Evolutionary conservation across 1,284 basidiomycete species (phyloP).

Genomic region (Ustilago sp.): DNA sequence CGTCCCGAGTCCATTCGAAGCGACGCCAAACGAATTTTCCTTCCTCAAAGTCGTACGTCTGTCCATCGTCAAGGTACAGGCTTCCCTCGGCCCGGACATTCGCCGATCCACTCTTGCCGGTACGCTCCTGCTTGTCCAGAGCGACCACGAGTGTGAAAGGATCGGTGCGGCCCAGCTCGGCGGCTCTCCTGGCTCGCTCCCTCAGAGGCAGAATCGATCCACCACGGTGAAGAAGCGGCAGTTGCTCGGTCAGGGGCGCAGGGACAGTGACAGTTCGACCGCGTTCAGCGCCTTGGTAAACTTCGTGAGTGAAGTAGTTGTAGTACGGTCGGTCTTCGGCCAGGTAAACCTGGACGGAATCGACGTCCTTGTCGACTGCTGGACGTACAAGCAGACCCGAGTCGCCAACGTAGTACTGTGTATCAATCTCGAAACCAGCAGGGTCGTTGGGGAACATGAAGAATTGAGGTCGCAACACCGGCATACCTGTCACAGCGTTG

Average conservation of each 20-base stretch:
- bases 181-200: constrained; percentile 85
- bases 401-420: constrained; percentile 91
- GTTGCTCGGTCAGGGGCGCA: constrained; percentile 72
- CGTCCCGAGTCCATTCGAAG: constrained; percentile 48
- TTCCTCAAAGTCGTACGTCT: constrained; percentile 80
- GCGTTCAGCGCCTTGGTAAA: constrained; percentile 76
- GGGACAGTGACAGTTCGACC: constrained; percentile 78
- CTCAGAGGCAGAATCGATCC: constrained; percentile 89
- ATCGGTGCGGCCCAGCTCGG: constrained; percentile 87
- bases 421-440: constrained; percentile 86
- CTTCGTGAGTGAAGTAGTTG: constrained; percentile 79
- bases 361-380: constrained; percentile 81
- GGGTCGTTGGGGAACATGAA: constrained; percentile 89
- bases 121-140: constrained; percentile 73
- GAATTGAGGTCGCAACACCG: constrained; percentile 79
- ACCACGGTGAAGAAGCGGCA: constrained; percentile 91
- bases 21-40: constrained; percentile 80
- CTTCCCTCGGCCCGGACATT: constrained; percentile 77
- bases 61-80: constrained; percentile 95
- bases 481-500: constrained; percentile 59
- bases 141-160: constrained; percentile 93
- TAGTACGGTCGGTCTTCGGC: constrained; percentile 95
- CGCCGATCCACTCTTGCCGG: constrained; percentile 18
- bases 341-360: constrained; percentile 82
- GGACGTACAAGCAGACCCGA: constrained; percentile 93